phyloP scores from a whole-genome alignment of 129 eudicot species.

The Saussurea involucrata region DNA sequence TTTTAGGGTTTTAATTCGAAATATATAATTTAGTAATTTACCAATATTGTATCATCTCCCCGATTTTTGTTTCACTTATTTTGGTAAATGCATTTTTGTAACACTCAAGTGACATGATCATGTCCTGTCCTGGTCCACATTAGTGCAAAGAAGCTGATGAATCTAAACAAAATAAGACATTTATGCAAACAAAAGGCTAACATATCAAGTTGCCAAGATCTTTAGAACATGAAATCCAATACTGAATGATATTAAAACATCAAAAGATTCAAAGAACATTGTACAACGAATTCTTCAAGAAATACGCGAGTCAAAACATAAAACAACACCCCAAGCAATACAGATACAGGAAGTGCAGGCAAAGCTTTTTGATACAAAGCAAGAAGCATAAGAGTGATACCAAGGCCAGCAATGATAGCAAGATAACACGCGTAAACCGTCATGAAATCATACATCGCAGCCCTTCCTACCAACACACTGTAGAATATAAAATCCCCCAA shows the following conservation, averaged over 20 bases:
- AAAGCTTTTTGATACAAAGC: constrained; percentile 91
- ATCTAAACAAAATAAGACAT: not conserved
- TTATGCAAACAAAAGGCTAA: not conserved
- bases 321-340: constrained; percentile 79
- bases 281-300: constrained; percentile 84
- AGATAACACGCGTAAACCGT: constrained; percentile 97
- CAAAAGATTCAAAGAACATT: constrained; percentile 84
- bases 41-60: not conserved
- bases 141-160: not conserved
- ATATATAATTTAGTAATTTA: not conserved
- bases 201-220: not conserved
- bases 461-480: constrained; percentile 95
- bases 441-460: constrained; percentile 98
- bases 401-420: constrained; percentile 93
- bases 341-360: constrained; percentile 96
- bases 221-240: not conserved
- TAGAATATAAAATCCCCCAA: constrained; percentile 95
- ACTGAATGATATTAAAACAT: constrained; percentile 54
- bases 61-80: not conserved
- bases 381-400: constrained; percentile 79
- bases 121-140: not conserved
- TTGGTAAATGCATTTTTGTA: not conserved
- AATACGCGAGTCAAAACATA: constrained; percentile 79
- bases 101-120: not conserved
- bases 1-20: not conserved